Evolutionary conservation across 2,329 filamentous ascomycete genomes (phyloP).

Genomic region (Paraphoma chrysanthemicola): DNA sequence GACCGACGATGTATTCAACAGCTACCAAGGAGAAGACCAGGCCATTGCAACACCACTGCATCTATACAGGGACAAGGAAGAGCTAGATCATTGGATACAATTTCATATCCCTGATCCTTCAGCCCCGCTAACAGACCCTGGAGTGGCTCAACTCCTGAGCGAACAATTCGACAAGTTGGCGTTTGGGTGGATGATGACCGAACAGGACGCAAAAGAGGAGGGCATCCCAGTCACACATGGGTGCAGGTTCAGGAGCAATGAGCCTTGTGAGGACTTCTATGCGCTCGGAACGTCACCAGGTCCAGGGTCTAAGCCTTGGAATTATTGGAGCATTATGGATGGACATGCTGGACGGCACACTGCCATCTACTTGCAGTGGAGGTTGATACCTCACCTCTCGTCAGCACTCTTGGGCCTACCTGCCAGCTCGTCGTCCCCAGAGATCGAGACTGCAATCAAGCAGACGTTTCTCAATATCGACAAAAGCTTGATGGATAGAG

Average conservation of each 20-base stretch:
- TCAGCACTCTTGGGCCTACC: slow-evolving; percentile 42
- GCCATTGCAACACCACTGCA: slow-evolving; percentile 27
- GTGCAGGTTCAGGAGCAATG: slow-evolving; percentile 36
- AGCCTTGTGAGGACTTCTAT: slow-evolving; percentile 43
- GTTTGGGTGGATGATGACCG: slow-evolving; percentile 36
- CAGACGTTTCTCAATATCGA: slow-evolving; percentile 65
- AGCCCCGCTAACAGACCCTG: slow-evolving; percentile 25
- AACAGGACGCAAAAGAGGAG: slow-evolving; percentile 28
- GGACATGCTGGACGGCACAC: slow-evolving; percentile 59
- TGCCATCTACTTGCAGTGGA: slow-evolving; percentile 47
- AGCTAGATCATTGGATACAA: slow-evolving; percentile 34
- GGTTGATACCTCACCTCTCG: slow-evolving; percentile 54
- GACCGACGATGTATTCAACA: slow-evolving; percentile 25
- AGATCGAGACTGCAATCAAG: slow-evolving; percentile 63
- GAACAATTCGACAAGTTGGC: slow-evolving; percentile 34
- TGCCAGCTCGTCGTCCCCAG: slow-evolving; percentile 49
- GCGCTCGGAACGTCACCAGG: slow-evolving; percentile 38
- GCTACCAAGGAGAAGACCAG: slow-evolving; percentile 22
- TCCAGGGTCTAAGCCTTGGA: slow-evolving; percentile 37
- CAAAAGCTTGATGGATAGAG: slow-evolving; percentile 59
- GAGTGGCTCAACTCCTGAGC: slow-evolving; percentile 25
- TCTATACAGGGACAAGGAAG: slow-evolving; percentile 34
- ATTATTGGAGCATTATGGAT: slow-evolving; percentile 57
- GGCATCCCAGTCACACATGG: slow-evolving; percentile 44
- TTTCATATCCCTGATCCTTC: slow-evolving; percentile 31